Evolutionary conservation across 805 yeast genomes (phyloP).

Genomic region (Suhomyces kilbournensis): DNA sequence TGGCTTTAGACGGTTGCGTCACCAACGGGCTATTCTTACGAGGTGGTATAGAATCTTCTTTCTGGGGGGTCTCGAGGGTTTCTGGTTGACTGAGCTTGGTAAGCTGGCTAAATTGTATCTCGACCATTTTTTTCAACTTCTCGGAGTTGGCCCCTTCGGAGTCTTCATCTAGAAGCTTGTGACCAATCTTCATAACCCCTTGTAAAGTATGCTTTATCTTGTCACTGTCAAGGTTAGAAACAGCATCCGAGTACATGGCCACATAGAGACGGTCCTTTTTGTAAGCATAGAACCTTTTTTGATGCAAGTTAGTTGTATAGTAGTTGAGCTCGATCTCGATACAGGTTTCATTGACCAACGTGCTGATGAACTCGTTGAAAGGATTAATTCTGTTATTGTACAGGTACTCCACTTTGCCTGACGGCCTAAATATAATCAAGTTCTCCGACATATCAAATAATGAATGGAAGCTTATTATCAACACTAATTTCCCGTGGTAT

Average conservation of each 20-base stretch:
- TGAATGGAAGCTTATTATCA: too few relatives aligned
- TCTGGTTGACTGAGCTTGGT: conserved; percentile 23
- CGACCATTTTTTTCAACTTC: conserved; percentile 34
- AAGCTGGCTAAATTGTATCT: conserved; percentile 37
- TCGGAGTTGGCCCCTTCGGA: conserved; percentile 19
- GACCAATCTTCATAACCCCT: conserved; percentile 32
- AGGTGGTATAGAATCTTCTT: conserved; percentile 2
- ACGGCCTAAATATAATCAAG: conserved; percentile 32
- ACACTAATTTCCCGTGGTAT: too few relatives aligned
- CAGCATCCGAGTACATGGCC: conserved; percentile 38
- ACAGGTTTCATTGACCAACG: conserved; percentile 34
- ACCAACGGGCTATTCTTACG: not conserved
- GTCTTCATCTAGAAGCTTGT: conserved; percentile 18
- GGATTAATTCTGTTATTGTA: conserved; percentile 34
- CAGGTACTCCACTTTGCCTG: conserved; percentile 38
- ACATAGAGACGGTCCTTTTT: conserved; percentile 27
- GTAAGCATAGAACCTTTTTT: conserved; percentile 35
- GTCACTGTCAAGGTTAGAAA: conserved; percentile 39
- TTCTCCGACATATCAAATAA: conserved; percentile 33
- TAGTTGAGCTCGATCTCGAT: conserved; percentile 33
- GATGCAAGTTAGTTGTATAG: conserved; percentile 27
- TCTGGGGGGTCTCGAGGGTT: not conserved
- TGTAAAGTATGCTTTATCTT: conserved; percentile 30
- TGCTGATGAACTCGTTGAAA: conserved; percentile 37
- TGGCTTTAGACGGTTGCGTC: conserved; percentile 7